These are phyloP conservation scores for Moniliella sp. DNA, from an alignment of 1,284 basidiomycete species.

Conservation along the genomic window DNA sequence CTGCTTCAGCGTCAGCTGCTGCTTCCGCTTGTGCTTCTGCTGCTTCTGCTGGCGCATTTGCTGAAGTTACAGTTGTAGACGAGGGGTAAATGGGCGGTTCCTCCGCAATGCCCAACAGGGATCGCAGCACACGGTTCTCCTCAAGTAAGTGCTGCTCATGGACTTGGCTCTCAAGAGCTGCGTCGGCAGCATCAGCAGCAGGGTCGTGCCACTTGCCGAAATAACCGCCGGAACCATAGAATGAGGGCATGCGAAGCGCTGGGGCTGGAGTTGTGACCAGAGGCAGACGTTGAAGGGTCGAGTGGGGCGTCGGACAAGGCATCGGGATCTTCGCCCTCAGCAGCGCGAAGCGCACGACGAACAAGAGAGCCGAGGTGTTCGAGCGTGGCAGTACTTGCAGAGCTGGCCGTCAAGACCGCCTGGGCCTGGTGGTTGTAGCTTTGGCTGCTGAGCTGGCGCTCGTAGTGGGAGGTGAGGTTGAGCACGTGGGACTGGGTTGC, in stretches of 20 bases:
- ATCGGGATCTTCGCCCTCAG: conserved; percentile 13
- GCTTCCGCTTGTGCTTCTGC: too few relatives aligned
- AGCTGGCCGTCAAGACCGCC: conserved; percentile 10
- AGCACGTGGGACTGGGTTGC: conserved; percentile 79
- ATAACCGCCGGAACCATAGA: conserved; percentile 25
- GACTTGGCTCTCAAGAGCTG: conserved; percentile 15
- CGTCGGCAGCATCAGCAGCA: conserved; percentile 7
- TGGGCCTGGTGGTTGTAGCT: conserved; percentile 13
- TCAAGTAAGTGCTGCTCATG: conserved; percentile 21
- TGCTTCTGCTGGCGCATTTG: too few relatives aligned
- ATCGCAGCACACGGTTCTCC: conserved; percentile 24
- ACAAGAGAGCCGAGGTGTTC: conserved; percentile 16
- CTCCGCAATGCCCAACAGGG: conserved; percentile 7
- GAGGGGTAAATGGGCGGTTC: too few relatives aligned
- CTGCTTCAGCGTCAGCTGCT: too few relatives aligned
- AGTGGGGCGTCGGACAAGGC: conserved; percentile 3
- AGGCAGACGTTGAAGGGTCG: conserved; percentile 1
- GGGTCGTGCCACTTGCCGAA: conserved; percentile 16
- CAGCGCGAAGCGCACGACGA: conserved; percentile 11
- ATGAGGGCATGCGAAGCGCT: conserved; percentile 8
- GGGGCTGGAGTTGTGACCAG: neutral
- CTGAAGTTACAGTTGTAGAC: too few relatives aligned
- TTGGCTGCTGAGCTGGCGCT: conserved; percentile 45
- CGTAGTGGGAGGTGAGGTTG: conserved; percentile 72
- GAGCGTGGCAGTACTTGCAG: conserved; percentile 12